A percentile compares a stretch with the other conserved stretches of the same genome.
phyloP scores from a whole-genome alignment of 768 basidiomycete genomes.

The Amanita muscaria region DNA sequence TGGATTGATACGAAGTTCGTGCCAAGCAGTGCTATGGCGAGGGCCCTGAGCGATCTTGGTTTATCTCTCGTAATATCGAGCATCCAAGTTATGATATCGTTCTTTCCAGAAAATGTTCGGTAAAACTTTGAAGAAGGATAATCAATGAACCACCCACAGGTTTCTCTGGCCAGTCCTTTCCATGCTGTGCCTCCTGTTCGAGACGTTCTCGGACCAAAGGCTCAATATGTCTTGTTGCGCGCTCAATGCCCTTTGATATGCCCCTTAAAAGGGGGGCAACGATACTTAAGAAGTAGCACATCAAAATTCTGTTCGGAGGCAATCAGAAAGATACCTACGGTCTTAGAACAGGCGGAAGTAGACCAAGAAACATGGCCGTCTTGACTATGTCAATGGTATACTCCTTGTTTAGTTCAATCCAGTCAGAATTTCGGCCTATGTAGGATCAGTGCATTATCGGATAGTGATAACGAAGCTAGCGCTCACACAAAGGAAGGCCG shows the following conservation, averaged over 20 bases:
- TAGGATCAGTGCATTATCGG: conserved; percentile 4
- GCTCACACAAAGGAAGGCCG: no score
- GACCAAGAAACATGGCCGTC: conserved; percentile 15
- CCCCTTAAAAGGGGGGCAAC: conserved; percentile 11
- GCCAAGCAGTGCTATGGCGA: conserved; percentile 29
- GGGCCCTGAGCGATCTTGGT: conserved; percentile 17
- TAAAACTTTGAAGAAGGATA: conserved; percentile 16
- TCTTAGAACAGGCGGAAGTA: conserved; percentile 18
- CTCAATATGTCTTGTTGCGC: conserved; percentile 17
- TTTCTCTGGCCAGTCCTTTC: no score
- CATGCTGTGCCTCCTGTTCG: no score
- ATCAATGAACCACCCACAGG: conserved; percentile 20
- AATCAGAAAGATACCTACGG: conserved; percentile 11
- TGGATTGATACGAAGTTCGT: conserved; percentile 36
- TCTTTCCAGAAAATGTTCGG: conserved; percentile 18
- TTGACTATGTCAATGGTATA: conserved; percentile 12
- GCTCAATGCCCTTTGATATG: conserved; percentile 4
- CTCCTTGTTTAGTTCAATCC: conserved; percentile 11
- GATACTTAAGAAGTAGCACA: conserved; percentile 8
- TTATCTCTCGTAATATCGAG: conserved; percentile 28
- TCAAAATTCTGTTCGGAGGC: neutral
- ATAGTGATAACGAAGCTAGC: conserved; percentile 18
- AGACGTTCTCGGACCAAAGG: conserved; percentile 22
- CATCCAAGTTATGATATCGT: conserved; percentile 40
- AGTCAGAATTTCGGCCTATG: conserved; percentile 17